Base-by-base conservation (phyloP, 1,139 yeast genomes). In the Blastobotrys buckinghamii region DNA sequence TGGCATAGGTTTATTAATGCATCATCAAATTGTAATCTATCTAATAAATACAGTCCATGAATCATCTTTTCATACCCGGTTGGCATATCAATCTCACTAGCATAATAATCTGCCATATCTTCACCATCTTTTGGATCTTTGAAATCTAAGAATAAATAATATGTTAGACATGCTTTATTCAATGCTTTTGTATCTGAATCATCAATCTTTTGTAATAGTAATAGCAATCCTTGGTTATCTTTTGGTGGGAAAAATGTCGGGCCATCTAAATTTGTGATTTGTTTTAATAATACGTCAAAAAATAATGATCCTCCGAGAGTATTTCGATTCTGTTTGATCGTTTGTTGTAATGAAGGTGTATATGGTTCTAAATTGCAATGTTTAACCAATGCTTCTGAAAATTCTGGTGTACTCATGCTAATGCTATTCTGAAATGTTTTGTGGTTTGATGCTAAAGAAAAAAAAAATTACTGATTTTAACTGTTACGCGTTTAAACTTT, bases 71-170 rank as follows among this genome's bases (percentile, higher is more conserved):
- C 49, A 42, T 55, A 55, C 19, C 61, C 62, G 10, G 44, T 42
- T 2, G 63, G 60, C 39, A 60, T 44, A 46, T 56, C 62, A 29
- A 59, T 54, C 50, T 64, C 66, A 20, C 56, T 52, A 8, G 61
- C 63, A 48, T 55, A 65, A 54, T 65, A 61, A 8, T 46, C 54
- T 6, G 68, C 65, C 22, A 65, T 50, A 22, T 56, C 45, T 15
- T 50, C 51, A 27, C 53, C 49, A 20, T 50, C 50, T 13, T 24
- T 50, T 22, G 4, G 24, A 22, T 22, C 24, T 6, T 59, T 57
- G 45, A 54, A 61, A 48, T 64, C 67, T 10, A 64, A 52, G 29
- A 65, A 61, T 34, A 65, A 39, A 50, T 63, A 65, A 44, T 52
- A 57, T 12, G 61, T 45, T 7, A 62, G 53, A 27, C 64, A 56